Percentiles rank a stretch among this genome's conserved stretches.
phyloP scores from a whole-genome alignment of 2,329 filamentous ascomycete species.

The Cladosporium sp. region DNA sequence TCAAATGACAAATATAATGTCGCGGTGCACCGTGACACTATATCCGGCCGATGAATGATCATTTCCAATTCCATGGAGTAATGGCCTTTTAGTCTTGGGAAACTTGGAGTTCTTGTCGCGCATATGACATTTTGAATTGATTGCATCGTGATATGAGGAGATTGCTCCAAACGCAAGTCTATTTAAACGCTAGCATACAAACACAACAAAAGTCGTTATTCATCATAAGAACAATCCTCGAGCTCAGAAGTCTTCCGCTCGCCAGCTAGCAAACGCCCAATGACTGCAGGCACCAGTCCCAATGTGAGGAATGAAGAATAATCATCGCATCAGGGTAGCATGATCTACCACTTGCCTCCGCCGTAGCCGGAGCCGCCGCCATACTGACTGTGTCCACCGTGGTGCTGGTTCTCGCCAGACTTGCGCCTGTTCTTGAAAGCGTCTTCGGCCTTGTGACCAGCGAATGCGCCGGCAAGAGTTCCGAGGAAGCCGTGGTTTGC shows the following conservation, averaged over 20 bases:
- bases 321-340: not conserved
- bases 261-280: not conserved
- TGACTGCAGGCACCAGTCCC: not conserved
- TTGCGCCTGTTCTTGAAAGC: conserved; percentile 45
- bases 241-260: not conserved
- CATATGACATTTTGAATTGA: no score
- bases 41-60: no score
- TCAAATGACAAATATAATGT: no score
- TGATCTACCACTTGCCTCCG: conserved; percentile 1
- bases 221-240: not conserved
- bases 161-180: not conserved
- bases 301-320: not conserved
- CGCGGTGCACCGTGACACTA: no score
- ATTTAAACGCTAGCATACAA: not conserved
- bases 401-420: conserved; percentile 11
- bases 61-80: no score
- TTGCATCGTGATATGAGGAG: no score
- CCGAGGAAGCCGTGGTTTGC: conserved; percentile 56
- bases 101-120: no score
- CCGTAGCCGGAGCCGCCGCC: conserved; percentile 6
- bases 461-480: conserved; percentile 53
- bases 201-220: conserved; percentile 4
- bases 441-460: conserved; percentile 53
- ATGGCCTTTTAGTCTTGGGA: no score
- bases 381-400: not conserved